These are phyloP conservation scores for Fusarium decemcellulare DNA, from an alignment of 2,329 filamentous ascomycete genomes.

Conservation along the genomic window DNA sequence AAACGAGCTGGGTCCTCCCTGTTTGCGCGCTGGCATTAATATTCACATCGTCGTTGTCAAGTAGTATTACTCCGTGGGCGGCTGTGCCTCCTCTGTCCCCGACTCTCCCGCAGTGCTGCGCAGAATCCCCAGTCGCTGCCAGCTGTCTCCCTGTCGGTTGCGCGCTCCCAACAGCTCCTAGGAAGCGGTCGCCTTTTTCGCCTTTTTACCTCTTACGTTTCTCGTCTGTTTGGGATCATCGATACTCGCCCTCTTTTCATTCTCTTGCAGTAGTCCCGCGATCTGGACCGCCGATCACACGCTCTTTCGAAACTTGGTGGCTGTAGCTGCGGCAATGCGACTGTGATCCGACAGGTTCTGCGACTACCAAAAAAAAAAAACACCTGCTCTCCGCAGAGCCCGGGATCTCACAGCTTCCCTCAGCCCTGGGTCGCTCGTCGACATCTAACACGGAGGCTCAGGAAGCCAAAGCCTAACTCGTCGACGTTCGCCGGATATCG, in stretches of 20 bases:
- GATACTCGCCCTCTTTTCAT: conserved; percentile 10
- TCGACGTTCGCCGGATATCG: conserved; percentile 7
- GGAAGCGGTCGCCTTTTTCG: conserved; percentile 1
- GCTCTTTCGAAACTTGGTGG: conserved; percentile 37
- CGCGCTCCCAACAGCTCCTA: conserved; percentile 15
- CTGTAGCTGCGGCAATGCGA: conserved; percentile 45
- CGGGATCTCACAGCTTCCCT: conserved; percentile 8
- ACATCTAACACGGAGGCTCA: conserved; percentile 9
- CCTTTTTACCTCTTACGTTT: conserved; percentile 8
- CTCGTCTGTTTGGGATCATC: conserved; percentile 22
- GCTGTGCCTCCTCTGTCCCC: conserved; percentile 7
- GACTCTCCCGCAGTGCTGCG: conserved; percentile 9
- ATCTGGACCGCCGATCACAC: conserved; percentile 42
- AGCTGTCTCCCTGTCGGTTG: conserved; percentile 11
- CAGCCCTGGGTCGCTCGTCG: conserved; percentile 7
- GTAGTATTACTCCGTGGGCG: conserved; percentile 9
- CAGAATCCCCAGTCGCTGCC: not conserved
- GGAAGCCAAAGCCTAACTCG: conserved; percentile 7
- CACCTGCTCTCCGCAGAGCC: not conserved
- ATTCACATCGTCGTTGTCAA: conserved; percentile 4
- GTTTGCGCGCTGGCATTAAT: conserved; percentile 17
- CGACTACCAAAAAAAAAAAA: conserved; percentile 21
- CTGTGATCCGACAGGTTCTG: conserved; percentile 39
- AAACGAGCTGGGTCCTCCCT: conserved; percentile 7
- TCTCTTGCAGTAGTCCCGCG: conserved; percentile 33